Base-by-base conservation (phyloP, 495 filamentous ascomycete genomes). In the Penicilliopsis zonata region DNA sequence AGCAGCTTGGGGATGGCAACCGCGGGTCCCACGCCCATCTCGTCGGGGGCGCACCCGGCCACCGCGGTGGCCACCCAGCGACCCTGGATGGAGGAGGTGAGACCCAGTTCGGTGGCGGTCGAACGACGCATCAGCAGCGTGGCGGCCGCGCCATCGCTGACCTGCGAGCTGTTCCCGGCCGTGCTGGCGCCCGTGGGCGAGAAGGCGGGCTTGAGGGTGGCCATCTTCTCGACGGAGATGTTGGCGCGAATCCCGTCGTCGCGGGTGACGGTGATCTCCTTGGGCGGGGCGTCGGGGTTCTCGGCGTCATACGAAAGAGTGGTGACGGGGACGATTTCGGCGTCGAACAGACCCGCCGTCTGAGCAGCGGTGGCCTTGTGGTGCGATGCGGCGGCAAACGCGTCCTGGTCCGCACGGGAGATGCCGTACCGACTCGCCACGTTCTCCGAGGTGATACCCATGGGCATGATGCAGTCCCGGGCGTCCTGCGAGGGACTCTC, bases 371-470 rank as follows among this genome's bases (percentile, higher is more conserved):
- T 61, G 0, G 87, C 87, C 36, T 82, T 70, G 28, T 55, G 52
- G 50, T 94, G 87, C 10, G 72, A 80, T 38, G 67, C 62, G 13
- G 75, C 80, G 0, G 86, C 84, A 36, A 94, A 86, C 4, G 61
- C 75, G 50, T 95, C 87, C 61, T 93, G 86, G 37, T 87, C 85
- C 3, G 53, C 63, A 13, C 87, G 55, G 7, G 53, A 61, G n/a
- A 95, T 67, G 4, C 72, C 72, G 42, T 93, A 87, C 30, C 86
- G 62, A 39, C 60, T 55, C 0, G 86, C 83, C 7, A 95, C 86
- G 43, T 94, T 94, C 66, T 95, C 87, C 15, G 73, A 74, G n/a
- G 87, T 95, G 26, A 88, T 47, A 1, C 87, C 86, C 87, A 95
- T 95, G 34, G 75, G 74, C 86, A 92, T 90, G 46, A 94, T 76